A percentile compares a stretch with the other conserved stretches of the same genome.
phyloP scores from a whole-genome alignment of 73 alveolate genomes.

The Blepharisma japonicum region DNA sequence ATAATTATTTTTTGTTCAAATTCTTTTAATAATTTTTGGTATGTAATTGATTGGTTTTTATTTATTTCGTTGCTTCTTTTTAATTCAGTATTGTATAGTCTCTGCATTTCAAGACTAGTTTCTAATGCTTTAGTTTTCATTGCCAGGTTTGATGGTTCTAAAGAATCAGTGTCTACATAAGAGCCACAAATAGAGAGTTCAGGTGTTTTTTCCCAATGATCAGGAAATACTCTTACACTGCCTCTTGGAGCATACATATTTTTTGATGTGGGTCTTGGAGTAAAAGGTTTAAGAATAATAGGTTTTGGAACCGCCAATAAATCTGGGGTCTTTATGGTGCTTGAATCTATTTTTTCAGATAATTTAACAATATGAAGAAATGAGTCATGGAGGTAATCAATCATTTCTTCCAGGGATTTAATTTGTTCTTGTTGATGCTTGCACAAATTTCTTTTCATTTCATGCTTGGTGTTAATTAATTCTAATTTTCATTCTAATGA shows the following conservation, averaged over 20 bases:
- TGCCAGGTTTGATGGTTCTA: too few relatives aligned
- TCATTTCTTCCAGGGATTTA: slow-evolving; percentile 20
- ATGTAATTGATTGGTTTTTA: slow-evolving; percentile 1
- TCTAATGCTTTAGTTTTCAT: not conserved
- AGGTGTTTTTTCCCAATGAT: too few relatives aligned
- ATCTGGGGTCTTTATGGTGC: not conserved
- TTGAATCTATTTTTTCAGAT: slow-evolving; percentile 17
- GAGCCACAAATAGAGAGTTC: too few relatives aligned
- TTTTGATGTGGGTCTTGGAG: too few relatives aligned
- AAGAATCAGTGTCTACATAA: too few relatives aligned
- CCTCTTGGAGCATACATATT: too few relatives aligned
- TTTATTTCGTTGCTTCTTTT: slow-evolving; percentile 12
- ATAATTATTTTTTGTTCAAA: not conserved
- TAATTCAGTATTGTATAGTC: not conserved
- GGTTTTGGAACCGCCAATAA: not conserved
- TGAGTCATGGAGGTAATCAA: slow-evolving; percentile 3
- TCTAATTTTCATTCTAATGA: slow-evolving; percentile 14
- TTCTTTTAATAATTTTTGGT: not conserved
- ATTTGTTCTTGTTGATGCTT: slow-evolving; percentile 21
- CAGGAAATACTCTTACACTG: too few relatives aligned
- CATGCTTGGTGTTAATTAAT: not conserved
- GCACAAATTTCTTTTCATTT: slow-evolving; percentile 1
- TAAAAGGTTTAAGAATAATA: too few relatives aligned
- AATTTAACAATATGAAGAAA: not conserved
- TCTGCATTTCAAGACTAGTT: slow-evolving; percentile 6